phyloP scores from a whole-genome alignment of 805 yeast genomes.

The Monosporozyma aquatica region DNA sequence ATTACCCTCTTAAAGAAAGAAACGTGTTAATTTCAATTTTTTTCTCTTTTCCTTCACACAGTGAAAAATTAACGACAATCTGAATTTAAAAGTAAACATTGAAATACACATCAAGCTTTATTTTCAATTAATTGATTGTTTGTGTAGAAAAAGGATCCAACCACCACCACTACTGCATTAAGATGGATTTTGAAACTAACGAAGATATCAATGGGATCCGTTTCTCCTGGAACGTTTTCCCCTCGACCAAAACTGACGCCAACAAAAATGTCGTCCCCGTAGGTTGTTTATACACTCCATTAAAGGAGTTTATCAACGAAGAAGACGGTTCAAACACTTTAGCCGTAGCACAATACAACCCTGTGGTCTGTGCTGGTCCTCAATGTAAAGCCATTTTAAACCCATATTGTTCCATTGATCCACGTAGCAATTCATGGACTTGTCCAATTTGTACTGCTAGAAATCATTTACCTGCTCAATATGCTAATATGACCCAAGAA shows the following conservation, averaged over 20 bases:
- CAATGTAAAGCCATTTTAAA: constrained; percentile 80
- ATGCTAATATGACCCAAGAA: constrained; percentile 64
- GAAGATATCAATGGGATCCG: constrained; percentile 72
- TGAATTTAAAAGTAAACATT: no score
- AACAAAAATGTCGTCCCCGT: constrained; percentile 88
- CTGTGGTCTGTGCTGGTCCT: constrained; percentile 63
- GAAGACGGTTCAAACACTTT: constrained; percentile 24
- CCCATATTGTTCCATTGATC: constrained; percentile 77
- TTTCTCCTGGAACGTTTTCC: constrained; percentile 77
- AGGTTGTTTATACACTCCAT: constrained; percentile 91
- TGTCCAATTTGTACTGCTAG: constrained; percentile 77
- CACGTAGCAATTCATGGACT: constrained; percentile 67
- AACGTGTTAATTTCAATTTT: constrained; percentile 1
- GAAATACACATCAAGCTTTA: no score
- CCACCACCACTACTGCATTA: not conserved
- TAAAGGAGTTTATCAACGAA: constrained; percentile 59
- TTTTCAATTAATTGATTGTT: no score
- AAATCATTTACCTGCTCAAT: constrained; percentile 75
- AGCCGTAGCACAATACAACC: constrained; percentile 76
- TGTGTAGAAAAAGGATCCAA: not conserved
- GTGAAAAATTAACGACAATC: no score
- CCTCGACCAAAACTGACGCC: constrained; percentile 82
- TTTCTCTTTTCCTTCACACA: no score
- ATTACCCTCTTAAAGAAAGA: not conserved
- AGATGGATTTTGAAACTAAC: constrained; percentile 43